Evolutionary conservation across 1,139 yeast genomes (phyloP).

Genomic region (Debaryomycetaceae sp.): DNA sequence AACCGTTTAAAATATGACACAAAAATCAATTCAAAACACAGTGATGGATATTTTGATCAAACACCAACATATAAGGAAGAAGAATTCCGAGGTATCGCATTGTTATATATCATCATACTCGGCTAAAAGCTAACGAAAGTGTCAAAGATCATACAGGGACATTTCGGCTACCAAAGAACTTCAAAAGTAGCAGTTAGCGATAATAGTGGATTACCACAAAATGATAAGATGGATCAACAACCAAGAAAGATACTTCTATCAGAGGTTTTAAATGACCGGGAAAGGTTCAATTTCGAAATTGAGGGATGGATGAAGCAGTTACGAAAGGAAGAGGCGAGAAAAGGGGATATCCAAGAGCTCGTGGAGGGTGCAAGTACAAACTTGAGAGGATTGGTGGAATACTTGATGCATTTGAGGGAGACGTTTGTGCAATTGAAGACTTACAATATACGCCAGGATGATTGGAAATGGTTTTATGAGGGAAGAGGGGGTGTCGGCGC

Average conservation of each 20-base stretch:
- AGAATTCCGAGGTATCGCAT: not conserved
- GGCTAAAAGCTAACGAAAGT: not conserved
- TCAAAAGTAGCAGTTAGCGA: not conserved
- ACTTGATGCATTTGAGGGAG: not conserved
- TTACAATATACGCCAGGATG: not conserved
- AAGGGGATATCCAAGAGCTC: not conserved
- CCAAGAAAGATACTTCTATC: not conserved
- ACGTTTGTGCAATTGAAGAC: not conserved
- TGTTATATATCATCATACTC: not conserved
- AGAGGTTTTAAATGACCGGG: not conserved
- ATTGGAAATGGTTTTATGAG: conserved; percentile 40
- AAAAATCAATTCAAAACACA: not conserved
- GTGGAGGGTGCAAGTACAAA: not conserved
- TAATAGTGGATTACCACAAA: not conserved
- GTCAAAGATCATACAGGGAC: not conserved
- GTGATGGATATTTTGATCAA: not conserved
- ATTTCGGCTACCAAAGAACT: not conserved
- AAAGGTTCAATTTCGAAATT: not conserved
- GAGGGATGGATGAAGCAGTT: not conserved
- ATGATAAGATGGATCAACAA: not conserved
- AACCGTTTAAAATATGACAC: not conserved
- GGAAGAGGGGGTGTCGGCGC: conserved; percentile 24
- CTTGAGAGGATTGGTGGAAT: not conserved
- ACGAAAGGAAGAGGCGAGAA: not conserved
- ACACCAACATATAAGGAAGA: not conserved